Conservation (phyloP, 805 yeast species). For the Ogataea philodendri region DNA sequence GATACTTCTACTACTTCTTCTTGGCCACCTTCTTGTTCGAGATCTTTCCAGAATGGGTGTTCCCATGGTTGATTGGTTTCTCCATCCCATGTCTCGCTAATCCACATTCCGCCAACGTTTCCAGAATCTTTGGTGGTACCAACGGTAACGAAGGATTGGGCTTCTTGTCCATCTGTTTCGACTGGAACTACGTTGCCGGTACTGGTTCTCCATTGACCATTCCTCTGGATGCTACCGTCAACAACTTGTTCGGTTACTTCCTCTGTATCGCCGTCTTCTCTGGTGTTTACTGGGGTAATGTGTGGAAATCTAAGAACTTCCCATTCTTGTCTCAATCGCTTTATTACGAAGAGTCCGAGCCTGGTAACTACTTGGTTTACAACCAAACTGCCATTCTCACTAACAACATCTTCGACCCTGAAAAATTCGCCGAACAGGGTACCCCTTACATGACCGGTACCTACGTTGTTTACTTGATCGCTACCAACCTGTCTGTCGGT, state of each 20-base stretch:
- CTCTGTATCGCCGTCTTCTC: conserved; percentile 27
- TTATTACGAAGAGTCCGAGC: conserved; percentile 27
- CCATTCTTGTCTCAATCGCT: conserved; percentile 36
- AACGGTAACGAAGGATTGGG: conserved; percentile 36
- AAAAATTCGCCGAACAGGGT: conserved; percentile 28
- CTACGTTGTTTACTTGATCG: conserved; percentile 32
- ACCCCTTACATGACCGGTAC: conserved; percentile 34
- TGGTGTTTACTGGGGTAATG: conserved; percentile 35
- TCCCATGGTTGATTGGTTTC: conserved; percentile 30
- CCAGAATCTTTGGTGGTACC: conserved; percentile 35
- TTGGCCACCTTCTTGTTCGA: conserved; percentile 29
- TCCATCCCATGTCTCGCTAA: conserved; percentile 33
- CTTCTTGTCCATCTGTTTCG: conserved; percentile 31
- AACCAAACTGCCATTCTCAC: conserved; percentile 32
- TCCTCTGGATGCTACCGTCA: conserved; percentile 30
- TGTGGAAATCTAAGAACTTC: conserved; percentile 34
- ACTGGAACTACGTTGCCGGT: conserved; percentile 34
- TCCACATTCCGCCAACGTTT: conserved; percentile 27
- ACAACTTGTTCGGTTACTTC: conserved; percentile 32
- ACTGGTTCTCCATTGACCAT: conserved; percentile 31
- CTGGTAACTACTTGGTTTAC: conserved; percentile 28
- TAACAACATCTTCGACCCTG: conserved; percentile 24
- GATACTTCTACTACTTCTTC: conserved; percentile 26
- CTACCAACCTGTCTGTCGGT: conserved; percentile 34
- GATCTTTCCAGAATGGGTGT: conserved; percentile 34